Conservation (phyloP, 106 monocot genomes). For the Platanthera zijinensis region DNA sequence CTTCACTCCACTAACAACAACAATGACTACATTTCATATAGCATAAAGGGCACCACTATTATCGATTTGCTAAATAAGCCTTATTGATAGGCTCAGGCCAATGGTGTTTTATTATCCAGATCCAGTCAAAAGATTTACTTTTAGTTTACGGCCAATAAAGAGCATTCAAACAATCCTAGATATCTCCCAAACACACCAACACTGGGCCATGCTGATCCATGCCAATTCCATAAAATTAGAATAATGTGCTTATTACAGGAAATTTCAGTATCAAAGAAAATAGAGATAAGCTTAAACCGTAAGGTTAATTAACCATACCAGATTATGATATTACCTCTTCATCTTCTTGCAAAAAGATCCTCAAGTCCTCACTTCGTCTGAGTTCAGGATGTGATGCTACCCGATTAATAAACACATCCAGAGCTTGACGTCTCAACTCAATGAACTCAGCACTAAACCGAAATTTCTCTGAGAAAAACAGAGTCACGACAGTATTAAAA, state of each 20-base stretch:
- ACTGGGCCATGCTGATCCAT: not conserved
- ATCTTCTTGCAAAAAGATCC: constrained; percentile 25
- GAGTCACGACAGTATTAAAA: not conserved
- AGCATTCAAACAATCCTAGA: not conserved
- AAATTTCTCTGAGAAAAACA: constrained; percentile 22
- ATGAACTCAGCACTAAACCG: constrained; percentile 29
- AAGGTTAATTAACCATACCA: constrained; percentile 1
- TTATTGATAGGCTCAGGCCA: not conserved
- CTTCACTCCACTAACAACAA: not conserved
- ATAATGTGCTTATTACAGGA: not conserved
- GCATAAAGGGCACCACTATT: not conserved
- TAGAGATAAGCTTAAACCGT: not conserved
- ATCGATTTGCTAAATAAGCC: not conserved
- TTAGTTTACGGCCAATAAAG: not conserved
- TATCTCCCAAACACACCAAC: not conserved
- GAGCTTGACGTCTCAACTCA: constrained; percentile 22
- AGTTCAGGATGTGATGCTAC: constrained; percentile 24
- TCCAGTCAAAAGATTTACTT: not conserved
- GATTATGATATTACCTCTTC: constrained; percentile 19
- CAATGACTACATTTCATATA: too few relatives aligned
- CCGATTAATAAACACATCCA: constrained; percentile 22
- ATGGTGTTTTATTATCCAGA: not conserved
- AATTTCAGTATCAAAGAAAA: not conserved
- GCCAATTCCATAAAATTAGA: not conserved
- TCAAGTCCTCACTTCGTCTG: constrained; percentile 24